Evolutionary conservation across 352 stramenopile species (phyloP), one percentile per base, ranked within the genome.

Genomic region (Phytophthora sp.): DNA sequence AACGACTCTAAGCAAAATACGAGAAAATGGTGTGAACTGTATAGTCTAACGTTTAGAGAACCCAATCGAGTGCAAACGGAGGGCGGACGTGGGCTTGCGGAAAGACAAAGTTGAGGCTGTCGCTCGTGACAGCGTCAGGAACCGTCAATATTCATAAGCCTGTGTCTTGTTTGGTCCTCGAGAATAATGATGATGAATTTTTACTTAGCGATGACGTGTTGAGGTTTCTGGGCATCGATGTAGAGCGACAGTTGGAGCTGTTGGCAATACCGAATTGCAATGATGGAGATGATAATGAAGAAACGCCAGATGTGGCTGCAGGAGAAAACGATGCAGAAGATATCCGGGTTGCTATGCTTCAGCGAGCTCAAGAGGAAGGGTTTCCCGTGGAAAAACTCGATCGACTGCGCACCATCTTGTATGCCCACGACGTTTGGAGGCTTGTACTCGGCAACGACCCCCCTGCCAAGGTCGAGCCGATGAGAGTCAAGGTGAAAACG

Each of bases 141-240:
- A 45, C 46, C 34, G 38, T 58, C 45, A 65, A 48, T 41, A 65
- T 58, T 39, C 2, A 28, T 0, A 52, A 53, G 28, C 46, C 38
- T 38, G 56, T 66, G 18, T 1, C 9, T 15, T 63, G 32, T 37
- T 55, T 63, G 34, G 39, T 55, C 15, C 34, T 63, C 4, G 26
- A 63, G 10, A 55, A 43, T 55, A 18, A 43, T n/a, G 31, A 24
- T 30, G 31, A 53, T 27, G 30, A 59, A 8, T 55, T 62, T 43
- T 15, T 55, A 35, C 54, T 63, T 55, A 28, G 44, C 23, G 54
- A 63, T 55, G 54, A 55, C 35, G 34, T 63, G 3, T 18, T 63
- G 43, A 63, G 55, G 35, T 6, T 26, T 6, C 15, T 55, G 3
- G 44, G 44, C 2, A 63, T 63, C 26, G 54, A 63, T 43, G 26